A percentile compares a stretch with the other conserved stretches of the same genome.
phyloP scores from a whole-genome alignment of 129 eudicot genomes.

The Helichrysum umbraculigerum region DNA sequence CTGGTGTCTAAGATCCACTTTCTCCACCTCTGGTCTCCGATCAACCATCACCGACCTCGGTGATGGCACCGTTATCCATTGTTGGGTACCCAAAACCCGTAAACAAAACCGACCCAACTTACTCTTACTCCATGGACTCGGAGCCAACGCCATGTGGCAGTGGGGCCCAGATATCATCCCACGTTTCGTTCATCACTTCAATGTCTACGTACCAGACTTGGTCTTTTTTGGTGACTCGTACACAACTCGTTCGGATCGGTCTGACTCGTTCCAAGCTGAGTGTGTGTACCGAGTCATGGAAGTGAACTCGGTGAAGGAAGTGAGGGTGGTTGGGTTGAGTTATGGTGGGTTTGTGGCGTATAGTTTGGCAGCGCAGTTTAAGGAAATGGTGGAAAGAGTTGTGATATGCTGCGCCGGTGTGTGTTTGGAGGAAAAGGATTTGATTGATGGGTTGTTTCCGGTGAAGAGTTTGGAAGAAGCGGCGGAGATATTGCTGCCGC shows the following conservation, averaged over 20 bases:
- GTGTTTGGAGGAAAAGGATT: constrained; percentile 76
- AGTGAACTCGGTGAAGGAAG: constrained; percentile 38
- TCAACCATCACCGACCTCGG: constrained; percentile 59
- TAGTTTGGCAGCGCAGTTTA: constrained; percentile 60
- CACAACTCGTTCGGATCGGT: constrained; percentile 62
- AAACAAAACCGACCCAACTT: constrained; percentile 53
- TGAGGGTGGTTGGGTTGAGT: constrained; percentile 79
- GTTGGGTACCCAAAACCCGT: constrained; percentile 74
- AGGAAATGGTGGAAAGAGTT: constrained; percentile 63
- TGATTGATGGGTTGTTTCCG: constrained; percentile 68
- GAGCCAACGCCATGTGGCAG: constrained; percentile 90
- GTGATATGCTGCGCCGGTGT: constrained; percentile 88
- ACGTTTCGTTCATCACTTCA: constrained; percentile 48
- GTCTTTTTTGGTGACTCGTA: constrained; percentile 78
- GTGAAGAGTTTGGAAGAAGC: constrained; percentile 70
- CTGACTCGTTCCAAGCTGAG: constrained; percentile 81
- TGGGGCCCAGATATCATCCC: constrained; percentile 52
- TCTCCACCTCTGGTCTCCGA: constrained; percentile 66
- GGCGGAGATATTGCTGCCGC: constrained; percentile 64
- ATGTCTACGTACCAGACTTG: constrained; percentile 84
- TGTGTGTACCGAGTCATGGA: constrained; percentile 77
- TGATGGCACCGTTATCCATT: constrained; percentile 78
- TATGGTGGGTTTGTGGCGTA: constrained; percentile 95
- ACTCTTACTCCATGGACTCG: constrained; percentile 78
- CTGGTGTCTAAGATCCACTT: constrained; percentile 48